Percentiles rank a stretch among this genome's conserved stretches.
phyloP scores from a whole-genome alignment of 2,329 filamentous ascomycete species.

The Thermoascus crustaceus region DNA sequence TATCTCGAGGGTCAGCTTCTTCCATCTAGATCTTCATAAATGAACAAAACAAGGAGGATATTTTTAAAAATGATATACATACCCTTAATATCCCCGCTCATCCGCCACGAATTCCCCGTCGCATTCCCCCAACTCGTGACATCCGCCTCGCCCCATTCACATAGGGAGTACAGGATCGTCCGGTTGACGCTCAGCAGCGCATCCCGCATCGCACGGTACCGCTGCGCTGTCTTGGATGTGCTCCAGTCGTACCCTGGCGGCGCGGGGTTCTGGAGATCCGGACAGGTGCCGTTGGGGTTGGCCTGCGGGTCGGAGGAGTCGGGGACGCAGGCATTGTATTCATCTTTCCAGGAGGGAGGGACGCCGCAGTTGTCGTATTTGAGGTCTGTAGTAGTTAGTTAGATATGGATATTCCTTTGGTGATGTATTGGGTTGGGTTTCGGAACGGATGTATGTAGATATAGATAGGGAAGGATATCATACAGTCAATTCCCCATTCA shows the following conservation, averaged over 20 bases:
- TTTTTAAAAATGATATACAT: conserved; percentile 3
- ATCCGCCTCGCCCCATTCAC: conserved; percentile 46
- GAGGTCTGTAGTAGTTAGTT: conserved; percentile 30
- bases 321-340: conserved; percentile 33
- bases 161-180: conserved; percentile 46
- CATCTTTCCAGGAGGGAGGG: conserved; percentile 30
- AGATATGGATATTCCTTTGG: background rate
- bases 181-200: conserved; percentile 38
- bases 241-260: conserved; percentile 45
- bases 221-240: conserved; percentile 38
- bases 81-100: conserved; percentile 27
- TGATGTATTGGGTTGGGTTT: too few species aligned
- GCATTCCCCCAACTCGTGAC: conserved; percentile 45
- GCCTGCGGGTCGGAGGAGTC: conserved; percentile 26
- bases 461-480: background rate
- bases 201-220: conserved; percentile 47
- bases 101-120: conserved; percentile 42
- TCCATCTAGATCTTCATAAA: too few species aligned
- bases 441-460: too few species aligned
- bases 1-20: background rate
- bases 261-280: conserved; percentile 26
- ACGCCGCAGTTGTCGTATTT: conserved; percentile 52
- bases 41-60: too few species aligned
- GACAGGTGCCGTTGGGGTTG: conserved; percentile 36
- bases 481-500: conserved; percentile 51